phyloP scores from a whole-genome alignment of 306 rosid genomes.

The peach (Prunus persica) region DNA sequence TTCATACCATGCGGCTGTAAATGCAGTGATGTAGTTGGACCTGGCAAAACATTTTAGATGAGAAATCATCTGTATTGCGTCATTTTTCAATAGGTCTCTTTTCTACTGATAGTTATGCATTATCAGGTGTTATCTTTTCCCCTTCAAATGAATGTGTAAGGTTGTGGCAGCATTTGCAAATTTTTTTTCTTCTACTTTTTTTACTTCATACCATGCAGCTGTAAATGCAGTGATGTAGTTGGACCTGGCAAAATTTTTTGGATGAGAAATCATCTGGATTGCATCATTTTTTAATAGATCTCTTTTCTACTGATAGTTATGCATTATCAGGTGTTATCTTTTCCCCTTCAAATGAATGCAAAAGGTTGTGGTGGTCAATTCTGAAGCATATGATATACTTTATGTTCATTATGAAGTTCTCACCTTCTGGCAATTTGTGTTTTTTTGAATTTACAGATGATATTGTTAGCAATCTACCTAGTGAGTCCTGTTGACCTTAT shows the following conservation, averaged over 20 bases:
- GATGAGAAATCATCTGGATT: too few species aligned
- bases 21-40: constrained; percentile 4
- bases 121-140: background rate
- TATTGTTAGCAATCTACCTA: constrained; percentile 50
- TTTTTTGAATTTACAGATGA: constrained; percentile 43
- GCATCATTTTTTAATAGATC: background rate
- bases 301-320: background rate
- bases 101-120: background rate
- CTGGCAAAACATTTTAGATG: background rate
- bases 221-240: constrained; percentile 2
- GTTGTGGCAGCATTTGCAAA: background rate
- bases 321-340: background rate
- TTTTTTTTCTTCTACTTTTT: background rate
- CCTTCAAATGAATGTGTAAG: background rate
- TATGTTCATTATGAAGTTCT: background rate
- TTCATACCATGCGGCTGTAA: background rate
- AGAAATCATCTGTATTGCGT: too few species aligned
- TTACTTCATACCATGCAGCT: background rate
- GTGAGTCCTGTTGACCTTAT: constrained; percentile 86
- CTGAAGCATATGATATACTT: background rate
- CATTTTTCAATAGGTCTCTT: background rate
- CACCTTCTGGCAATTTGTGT: background rate
- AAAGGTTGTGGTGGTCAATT: background rate
- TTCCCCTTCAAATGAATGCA: background rate
- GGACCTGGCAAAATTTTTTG: background rate